Evolutionary conservation across 2,329 filamentous ascomycete genomes (phyloP), one percentile per base, ranked within the genome.

Genomic region (Metarhizium humberi): DNA sequence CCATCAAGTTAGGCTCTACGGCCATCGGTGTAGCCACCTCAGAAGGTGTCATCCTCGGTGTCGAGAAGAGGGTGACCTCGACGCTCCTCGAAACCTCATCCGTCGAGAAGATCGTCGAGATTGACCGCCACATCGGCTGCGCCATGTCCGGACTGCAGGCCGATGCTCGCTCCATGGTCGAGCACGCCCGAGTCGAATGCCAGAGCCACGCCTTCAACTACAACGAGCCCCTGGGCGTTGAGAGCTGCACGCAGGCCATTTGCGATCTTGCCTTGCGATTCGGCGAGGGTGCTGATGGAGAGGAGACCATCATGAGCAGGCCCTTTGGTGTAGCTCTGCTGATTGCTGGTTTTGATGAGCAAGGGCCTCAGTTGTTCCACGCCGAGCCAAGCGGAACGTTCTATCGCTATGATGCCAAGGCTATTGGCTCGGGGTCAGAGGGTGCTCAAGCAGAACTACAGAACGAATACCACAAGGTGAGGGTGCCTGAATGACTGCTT

Each of bases 41-140:
- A 56, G 89, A 95, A 71, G 94, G 94, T 68, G 92, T 97, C 59
- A 88, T 99, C 69, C 87, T 99, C 52, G 94, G 94, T 64, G 94
- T 99, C 61, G 94, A 99, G 79, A 99, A 99, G 84, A 92, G 94
- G 68, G 94, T 99, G 66, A 99, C 94, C 58, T 96, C 90, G 56
- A 95, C 92, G 59, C 87, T 99, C 59, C 90, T 99, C 67, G 94
- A 97, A 76, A 95, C 94, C 36, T 95, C 90, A 50, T 96, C 92
- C 45, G 94, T 99, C 67, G 94, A 99, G 76, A 99, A 99, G 84
- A 97, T 99, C 67, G 92, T 99, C 73, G 94, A 99, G 74, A 97
- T 99, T 72, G 94, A 99, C 78, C 85, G 89, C 70, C 94, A 99
- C 78, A 96, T 99, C 66, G 94, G 94, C 67, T 97, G 94, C 76